Conservation (phyloP, 495 filamentous ascomycete genomes). For the Penicillium coffeae region DNA sequence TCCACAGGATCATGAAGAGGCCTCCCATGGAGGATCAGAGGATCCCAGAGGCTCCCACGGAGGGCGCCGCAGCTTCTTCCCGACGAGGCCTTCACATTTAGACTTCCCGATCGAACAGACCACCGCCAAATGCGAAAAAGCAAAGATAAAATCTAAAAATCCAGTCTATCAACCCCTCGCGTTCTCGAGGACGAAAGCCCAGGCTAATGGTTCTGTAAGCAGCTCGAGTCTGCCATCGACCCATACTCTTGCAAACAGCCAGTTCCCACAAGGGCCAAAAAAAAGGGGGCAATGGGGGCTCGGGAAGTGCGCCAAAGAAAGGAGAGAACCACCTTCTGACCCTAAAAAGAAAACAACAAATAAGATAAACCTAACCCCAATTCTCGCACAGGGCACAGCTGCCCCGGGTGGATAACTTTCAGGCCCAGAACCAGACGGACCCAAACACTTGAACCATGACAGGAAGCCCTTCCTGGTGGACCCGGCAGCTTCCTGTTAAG, state of each 20-base stretch:
- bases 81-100: not conserved
- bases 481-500: constrained; percentile 1
- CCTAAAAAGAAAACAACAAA: not conserved
- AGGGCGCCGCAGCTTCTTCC: no score
- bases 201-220: no score
- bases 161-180: not conserved
- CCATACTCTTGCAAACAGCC: no score
- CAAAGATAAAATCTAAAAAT: not conserved
- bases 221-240: no score
- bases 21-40: no score
- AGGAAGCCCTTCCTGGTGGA: constrained; percentile 14
- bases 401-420: constrained; percentile 3
- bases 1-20: no score
- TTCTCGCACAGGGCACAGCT: not conserved
- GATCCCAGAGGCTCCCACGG: no score
- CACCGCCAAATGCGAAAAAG: not conserved
- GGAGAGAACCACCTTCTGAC: not conserved
- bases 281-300: not conserved
- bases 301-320: constrained; percentile 4
- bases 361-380: not conserved
- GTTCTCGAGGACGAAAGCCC: no score
- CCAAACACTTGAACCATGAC: constrained; percentile 8
- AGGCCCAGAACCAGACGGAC: constrained; percentile 3
- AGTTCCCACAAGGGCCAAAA: not conserved
- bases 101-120: not conserved